These are phyloP conservation scores for Verticillium nonalfalfae DNA, from an alignment of 2,329 filamentous ascomycete genomes.

Conservation along the genomic window DNA sequence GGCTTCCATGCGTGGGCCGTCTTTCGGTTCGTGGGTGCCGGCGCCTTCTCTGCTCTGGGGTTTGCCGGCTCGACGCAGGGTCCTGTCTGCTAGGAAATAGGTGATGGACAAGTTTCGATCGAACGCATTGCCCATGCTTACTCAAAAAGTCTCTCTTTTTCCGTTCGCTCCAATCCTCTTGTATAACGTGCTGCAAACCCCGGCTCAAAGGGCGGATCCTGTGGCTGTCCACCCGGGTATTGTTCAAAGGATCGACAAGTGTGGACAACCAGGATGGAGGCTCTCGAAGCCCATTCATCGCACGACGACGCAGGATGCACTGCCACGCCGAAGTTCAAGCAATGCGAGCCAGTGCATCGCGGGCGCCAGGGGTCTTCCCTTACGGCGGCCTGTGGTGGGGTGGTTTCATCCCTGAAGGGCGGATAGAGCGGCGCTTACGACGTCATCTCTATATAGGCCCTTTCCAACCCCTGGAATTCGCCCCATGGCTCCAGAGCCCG, in stretches of 20 bases:
- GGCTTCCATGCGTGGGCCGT: constrained; percentile 6
- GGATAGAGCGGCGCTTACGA: constrained; percentile 1
- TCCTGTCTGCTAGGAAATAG: background rate
- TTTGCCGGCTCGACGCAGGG: constrained; percentile 5
- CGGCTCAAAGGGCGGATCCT: background rate
- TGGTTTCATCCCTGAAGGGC: background rate
- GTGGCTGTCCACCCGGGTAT: background rate
- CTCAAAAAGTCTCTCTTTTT: no score
- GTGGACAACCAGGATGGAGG: background rate
- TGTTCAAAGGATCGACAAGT: background rate
- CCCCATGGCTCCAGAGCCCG: background rate
- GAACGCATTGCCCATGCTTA: no score
- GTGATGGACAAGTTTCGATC: background rate
- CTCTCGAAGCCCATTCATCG: background rate
- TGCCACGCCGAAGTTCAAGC: background rate
- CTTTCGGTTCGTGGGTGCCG: constrained; percentile 11
- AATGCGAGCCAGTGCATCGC: background rate
- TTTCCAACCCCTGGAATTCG: background rate
- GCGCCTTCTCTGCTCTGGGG: constrained; percentile 11
- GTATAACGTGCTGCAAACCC: no score
- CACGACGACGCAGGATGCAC: background rate
- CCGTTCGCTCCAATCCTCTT: no score
- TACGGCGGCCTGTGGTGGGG: background rate
- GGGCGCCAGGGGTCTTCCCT: constrained; percentile 1
- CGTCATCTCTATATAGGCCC: background rate